Conservation (phyloP, 305 asterid genomes). For the Solanum aculeatissimum region DNA sequence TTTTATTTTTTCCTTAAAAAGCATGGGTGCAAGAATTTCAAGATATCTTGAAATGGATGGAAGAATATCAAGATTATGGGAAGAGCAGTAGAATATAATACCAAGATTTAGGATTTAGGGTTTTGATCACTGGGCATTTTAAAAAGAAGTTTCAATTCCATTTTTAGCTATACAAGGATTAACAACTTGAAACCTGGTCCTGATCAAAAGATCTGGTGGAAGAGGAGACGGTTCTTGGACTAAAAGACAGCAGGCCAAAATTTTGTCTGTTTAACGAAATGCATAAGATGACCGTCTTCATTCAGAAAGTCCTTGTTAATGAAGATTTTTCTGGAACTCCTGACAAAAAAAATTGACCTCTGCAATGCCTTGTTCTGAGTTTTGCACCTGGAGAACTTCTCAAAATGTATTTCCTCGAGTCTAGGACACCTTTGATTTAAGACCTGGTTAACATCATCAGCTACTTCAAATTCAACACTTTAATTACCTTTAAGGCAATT, state of each 20-base stretch:
- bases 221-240: slow-evolving; percentile 28
- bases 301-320: slow-evolving; percentile 7
- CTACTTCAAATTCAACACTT: slow-evolving; percentile 8
- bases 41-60: no score
- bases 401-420: slow-evolving; percentile 16
- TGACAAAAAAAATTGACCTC: slow-evolving; percentile 13
- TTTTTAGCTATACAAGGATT: slow-evolving; percentile 17
- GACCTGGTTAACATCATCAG: slow-evolving; percentile 15
- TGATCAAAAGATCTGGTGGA: slow-evolving; percentile 13
- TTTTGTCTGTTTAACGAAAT: slow-evolving; percentile 12
- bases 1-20: no score
- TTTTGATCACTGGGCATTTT: not conserved
- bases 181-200: slow-evolving; percentile 16
- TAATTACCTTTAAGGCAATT: slow-evolving; percentile 24
- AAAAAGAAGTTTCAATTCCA: slow-evolving; percentile 11
- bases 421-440: slow-evolving; percentile 18
- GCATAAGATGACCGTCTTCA: slow-evolving; percentile 13
- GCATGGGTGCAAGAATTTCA: no score
- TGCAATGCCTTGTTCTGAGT: slow-evolving; percentile 16
- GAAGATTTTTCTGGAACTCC: slow-evolving; percentile 20
- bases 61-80: no score
- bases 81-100: no score
- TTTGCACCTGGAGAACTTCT: slow-evolving; percentile 23
- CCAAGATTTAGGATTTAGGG: no score
- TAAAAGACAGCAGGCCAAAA: slow-evolving; percentile 19